Base-by-base conservation (phyloP, 2,329 filamentous ascomycete species). In the Colletotrichum sp. region DNA sequence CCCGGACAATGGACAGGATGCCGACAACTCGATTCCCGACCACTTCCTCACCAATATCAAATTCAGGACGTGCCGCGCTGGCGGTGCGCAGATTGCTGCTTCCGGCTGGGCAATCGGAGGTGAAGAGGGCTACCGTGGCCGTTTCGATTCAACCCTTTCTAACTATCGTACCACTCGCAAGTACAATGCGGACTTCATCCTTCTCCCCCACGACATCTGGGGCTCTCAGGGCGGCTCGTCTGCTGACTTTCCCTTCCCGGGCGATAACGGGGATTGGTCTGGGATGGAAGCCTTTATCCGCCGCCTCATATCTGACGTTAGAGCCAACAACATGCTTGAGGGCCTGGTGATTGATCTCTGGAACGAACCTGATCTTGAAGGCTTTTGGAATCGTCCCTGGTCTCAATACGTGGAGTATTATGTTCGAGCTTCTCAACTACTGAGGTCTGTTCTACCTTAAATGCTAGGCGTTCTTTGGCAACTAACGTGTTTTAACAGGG, bases 161-260 rank as follows among this genome's bases (percentile, higher is more conserved):
- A 71, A 71, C 10, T 71, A 64, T 4, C 58, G 68, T 14, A 71
- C 38, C 6, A 64, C 59, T 26, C 68, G 59, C 28, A 61, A 61
- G 36, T 63, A 55, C 8, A 28, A n/a, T 18, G 68, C 36, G 13
- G 58, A 61, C 26, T 71, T 71, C 68, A 55, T 61, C 3, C 58
- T 71, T 16, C 63, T 76, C 13, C 61, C 66, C 28, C 68, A 73
- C 34, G 74, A 73, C 28, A 38, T 74, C 32, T 76, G 74, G 74
- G 74, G 74, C 24, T 61, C 58, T 61, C 38, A 67, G 14, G 26
- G 43, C 8, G 10, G 18, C 4, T 48, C 30, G 3, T 28, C 16
- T 67, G 43, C 26, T 43, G 67, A 58, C 3, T 30, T 36, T 4
- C 9, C n/a, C 13, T 34, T 62, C 26, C 55, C 55, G 4, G 55